Conservation (phyloP, 495 filamentous ascomycete species). For the Penicillium steckii region DNA sequence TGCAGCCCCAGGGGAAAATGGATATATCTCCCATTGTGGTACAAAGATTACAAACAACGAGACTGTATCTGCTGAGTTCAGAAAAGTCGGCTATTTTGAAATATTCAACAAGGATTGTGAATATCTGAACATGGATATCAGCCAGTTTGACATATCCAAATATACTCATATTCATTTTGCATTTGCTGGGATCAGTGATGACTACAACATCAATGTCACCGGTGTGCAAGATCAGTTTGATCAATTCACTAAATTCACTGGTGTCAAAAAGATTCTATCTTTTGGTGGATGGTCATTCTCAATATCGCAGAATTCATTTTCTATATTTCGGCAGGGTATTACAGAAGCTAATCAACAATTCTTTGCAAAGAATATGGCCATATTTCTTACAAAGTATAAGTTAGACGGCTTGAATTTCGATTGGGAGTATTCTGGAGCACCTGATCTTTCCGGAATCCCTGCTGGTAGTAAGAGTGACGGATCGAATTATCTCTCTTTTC, state of each 20-base stretch:
- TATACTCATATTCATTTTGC: background rate
- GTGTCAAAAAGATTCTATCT: background rate
- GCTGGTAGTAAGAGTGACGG: background rate
- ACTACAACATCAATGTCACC: background rate
- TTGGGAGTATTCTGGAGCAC: conserved; percentile 10
- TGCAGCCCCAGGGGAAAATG: background rate
- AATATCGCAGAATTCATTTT: background rate
- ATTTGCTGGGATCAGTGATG: background rate
- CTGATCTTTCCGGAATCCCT: conserved; percentile 35
- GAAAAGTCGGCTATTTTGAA: background rate
- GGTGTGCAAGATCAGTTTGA: background rate
- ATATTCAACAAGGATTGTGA: background rate
- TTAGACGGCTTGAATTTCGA: background rate
- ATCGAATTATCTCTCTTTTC: background rate
- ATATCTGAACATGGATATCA: background rate
- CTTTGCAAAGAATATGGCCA: background rate
- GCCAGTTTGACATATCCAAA: background rate
- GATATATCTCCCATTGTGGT: background rate
- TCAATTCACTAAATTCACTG: background rate
- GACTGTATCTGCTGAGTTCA: background rate
- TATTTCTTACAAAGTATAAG: background rate
- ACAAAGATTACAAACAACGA: background rate
- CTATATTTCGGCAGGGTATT: background rate
- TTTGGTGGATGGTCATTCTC: background rate
- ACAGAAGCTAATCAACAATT: too few relatives aligned